Evolutionary conservation across 495 filamentous ascomycete genomes (phyloP), one percentile per base, ranked within the genome.

Genomic region (Entonaema liquescens): DNA sequence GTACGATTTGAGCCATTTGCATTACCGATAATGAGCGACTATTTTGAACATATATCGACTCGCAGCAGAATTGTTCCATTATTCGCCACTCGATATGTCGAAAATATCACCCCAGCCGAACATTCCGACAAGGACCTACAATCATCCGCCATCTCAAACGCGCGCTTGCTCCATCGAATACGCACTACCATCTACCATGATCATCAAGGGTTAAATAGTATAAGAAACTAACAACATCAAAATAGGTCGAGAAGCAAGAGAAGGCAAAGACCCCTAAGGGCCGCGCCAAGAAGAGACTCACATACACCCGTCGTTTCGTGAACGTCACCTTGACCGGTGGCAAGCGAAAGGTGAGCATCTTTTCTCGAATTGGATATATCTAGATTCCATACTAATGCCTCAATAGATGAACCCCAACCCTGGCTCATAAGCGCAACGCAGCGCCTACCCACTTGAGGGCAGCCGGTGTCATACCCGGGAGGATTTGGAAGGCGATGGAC

Each of bases 321-420:
- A 99, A 98, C 87, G 94, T 99, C 80, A 97, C 93, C 76, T 87
- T 98, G 89, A 97, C 95, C 65, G 95, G 95, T 83, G 95, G 95
- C 83, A 99, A 99, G 95, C 88, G 95, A 84, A 98, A 98, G 95
- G 93, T 96, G 63, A 70, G 78, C 52, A 59, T 49, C 50, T 57
- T 53, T 33, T 65, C 13, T 8, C 28, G 13, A 5, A 38, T 3
- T 19, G 12, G 42, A 47, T 23, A 0, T 4, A 13, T 23, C 42
- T 23, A 3, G 42, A 56, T 12, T 17, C 2, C 4, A 58, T 49
- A 17, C 49, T 70, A 65, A 67, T 21, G 19, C 26, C 9, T 25
- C 23, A 26, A 33, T 31, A 84, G 82, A 84, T 84, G 82, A 84
- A 84, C 82, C 82, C 82, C 77, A 84, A 83, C 82, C 82, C 82